phyloP scores from a whole-genome alignment of 2,329 filamentous ascomycete genomes.

The Balansia obtecta region DNA sequence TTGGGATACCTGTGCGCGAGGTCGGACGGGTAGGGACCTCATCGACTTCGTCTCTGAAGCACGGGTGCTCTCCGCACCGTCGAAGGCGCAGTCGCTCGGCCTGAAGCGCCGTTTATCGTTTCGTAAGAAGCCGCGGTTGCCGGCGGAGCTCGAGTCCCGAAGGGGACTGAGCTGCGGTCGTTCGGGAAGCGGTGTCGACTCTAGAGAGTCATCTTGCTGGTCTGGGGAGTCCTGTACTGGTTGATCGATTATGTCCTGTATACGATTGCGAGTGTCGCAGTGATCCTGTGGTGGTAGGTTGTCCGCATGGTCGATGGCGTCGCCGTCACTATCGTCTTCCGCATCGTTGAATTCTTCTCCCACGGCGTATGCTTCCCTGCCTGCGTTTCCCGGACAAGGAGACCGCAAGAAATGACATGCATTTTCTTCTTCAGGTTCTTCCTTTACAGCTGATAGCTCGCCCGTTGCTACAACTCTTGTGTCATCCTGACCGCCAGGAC shows the following conservation, averaged over 20 bases:
- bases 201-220: constrained; percentile 6
- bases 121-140: constrained; percentile 28
- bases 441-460: constrained; percentile 32
- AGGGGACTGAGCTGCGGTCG: constrained; percentile 39
- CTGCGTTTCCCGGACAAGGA: constrained; percentile 15
- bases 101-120: constrained; percentile 16
- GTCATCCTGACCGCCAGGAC: constrained; percentile 40
- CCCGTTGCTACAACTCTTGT: constrained; percentile 26
- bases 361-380: neutral
- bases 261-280: constrained; percentile 28
- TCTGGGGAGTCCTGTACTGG: constrained; percentile 12
- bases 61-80: constrained; percentile 34
- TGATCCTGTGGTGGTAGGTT: constrained; percentile 32
- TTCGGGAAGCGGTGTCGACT: constrained; percentile 33
- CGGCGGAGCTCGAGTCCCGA: constrained; percentile 37
- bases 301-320: constrained; percentile 32
- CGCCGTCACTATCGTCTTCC: constrained; percentile 22
- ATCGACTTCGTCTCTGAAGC: constrained; percentile 18
- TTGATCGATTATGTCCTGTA: constrained; percentile 27
- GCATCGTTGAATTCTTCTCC: constrained; percentile 14
- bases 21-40: constrained; percentile 16
- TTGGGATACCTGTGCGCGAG: constrained; percentile 3
- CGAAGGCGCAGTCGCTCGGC: constrained; percentile 30
- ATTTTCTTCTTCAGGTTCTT: constrained; percentile 28
- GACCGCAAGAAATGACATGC: constrained; percentile 11